Conservation (phyloP, 345 rosid species). For the Acer campestre region DNA sequence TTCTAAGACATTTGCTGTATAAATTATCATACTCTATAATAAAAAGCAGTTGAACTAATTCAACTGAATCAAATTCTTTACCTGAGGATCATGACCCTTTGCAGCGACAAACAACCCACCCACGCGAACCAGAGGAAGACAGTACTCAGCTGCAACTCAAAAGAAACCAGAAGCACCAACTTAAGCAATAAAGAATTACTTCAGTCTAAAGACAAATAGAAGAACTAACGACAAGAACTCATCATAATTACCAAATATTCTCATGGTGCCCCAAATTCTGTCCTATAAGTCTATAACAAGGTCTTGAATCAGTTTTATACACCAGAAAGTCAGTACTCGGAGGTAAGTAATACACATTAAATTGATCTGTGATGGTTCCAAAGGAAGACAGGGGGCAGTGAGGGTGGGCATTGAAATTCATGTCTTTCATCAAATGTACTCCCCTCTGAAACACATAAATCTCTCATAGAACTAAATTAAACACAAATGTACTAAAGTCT, state of each 20-base stretch:
- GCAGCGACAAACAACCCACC: slow-evolving; percentile 97
- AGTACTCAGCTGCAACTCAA: slow-evolving; percentile 75
- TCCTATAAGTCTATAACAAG: slow-evolving; percentile 32
- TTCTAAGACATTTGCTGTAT: neutral
- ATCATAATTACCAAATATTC: slow-evolving; percentile 65
- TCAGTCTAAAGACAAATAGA: neutral
- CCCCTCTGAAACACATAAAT: neutral
- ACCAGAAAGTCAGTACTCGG: neutral
- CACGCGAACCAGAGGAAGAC: slow-evolving; percentile 89
- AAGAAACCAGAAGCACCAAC: slow-evolving; percentile 12
- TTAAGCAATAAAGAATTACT: slow-evolving; percentile 15
- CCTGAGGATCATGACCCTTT: slow-evolving; percentile 53
- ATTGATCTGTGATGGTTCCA: neutral
- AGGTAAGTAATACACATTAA: neutral
- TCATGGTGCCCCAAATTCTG: slow-evolving; percentile 68
- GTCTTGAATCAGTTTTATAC: slow-evolving; percentile 12
- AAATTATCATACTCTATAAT: neutral
- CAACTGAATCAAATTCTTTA: neutral
- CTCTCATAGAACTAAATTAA: neutral
- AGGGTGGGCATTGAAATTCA: neutral
- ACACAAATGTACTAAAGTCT: neutral
- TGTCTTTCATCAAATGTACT: neutral
- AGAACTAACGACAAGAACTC: slow-evolving; percentile 1
- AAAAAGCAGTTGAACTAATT: neutral
- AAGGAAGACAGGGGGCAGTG: neutral